Base-by-base conservation (phyloP, 306 rosid genomes). In the Ormosia semicastrata region DNA sequence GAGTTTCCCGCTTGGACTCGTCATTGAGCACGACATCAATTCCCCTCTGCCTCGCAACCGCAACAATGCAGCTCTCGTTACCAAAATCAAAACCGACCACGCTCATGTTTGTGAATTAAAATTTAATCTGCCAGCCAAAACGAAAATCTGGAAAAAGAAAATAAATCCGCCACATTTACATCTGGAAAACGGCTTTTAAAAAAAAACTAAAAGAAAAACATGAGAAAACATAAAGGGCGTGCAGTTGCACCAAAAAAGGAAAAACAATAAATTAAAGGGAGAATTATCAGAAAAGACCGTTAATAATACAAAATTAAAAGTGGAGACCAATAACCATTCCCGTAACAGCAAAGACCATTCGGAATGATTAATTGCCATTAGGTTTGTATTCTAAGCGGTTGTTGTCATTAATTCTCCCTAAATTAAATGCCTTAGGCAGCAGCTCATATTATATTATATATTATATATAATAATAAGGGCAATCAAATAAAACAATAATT, bases 81-180 rank as follows among this genome's bases (percentile, higher is more conserved):
- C 99, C 99, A 4, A 96, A 85, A 87, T 96, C 99, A 88, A 96
- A 96, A 36, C 99, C 99, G 1, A 96, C 99, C 68, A 96, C 97
- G 30, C 99, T 96, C 99, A 96, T 96, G 66, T 88, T 91, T 44
- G 81, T n/a, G 58, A 14, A 52, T 5, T n/a, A 52, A 14, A 52
- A 14, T n/a, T 58, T 14, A 64, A 62, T 85, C 83, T 46, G 18
- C 67, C 58, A 39, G 59, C 33, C 66, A 44, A 71, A 54, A 49
- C 3, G 4, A 43, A 63, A 24, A 85, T 30, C 85, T 63, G 52
- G 0, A 53, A 32, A 54, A 43, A 0, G 1, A 12, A 62, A 33
- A 5, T 0, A 30, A 17, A 29, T 7, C 2, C 0, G 34, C 8
- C 74, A 62, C 5, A 8, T 33, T 4, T 2, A 50, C 14, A 36